Conservation (phyloP, 1,284 basidiomycete species). For the Naganishia albida region DNA sequence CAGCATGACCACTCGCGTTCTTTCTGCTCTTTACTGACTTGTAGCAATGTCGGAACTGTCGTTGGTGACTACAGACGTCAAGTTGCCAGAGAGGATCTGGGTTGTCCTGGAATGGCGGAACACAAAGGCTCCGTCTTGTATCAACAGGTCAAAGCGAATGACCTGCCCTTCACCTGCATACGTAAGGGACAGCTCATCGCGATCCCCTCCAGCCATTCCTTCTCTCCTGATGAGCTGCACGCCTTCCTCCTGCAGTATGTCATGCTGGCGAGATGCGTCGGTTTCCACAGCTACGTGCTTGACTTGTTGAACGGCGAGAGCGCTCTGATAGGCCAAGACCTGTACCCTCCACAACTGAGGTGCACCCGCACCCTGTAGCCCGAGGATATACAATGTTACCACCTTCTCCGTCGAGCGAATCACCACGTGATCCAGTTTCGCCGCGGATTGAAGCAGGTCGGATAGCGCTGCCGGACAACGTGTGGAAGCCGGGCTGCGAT, state of each 20-base stretch:
- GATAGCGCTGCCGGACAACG: conserved; percentile 1
- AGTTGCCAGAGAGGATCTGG: background rate
- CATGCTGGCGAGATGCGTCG: background rate
- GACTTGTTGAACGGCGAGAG: background rate
- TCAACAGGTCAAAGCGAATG: background rate
- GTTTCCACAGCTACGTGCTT: background rate
- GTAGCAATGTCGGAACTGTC: conserved; percentile 7
- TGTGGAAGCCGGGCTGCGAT: background rate
- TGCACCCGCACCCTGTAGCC: background rate
- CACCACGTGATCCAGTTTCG: background rate
- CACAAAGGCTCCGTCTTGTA: conserved; percentile 1
- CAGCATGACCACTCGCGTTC: background rate
- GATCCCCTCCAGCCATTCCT: background rate
- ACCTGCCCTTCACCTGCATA: background rate
- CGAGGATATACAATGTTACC: conserved; percentile 1
- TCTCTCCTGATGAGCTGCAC: conserved; percentile 3
- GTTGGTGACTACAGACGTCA: conserved; percentile 2
- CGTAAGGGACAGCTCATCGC: background rate
- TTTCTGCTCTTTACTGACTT: background rate
- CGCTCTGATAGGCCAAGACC: background rate
- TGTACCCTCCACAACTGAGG: conserved; percentile 1
- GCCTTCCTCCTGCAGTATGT: background rate
- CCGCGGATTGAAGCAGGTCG: background rate
- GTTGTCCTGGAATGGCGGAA: no score
- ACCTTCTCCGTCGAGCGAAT: background rate